Percentiles rank a stretch among this genome's conserved stretches.
Conservation (phyloP, 768 basidiomycete genomes). For the Mycena floridula region DNA sequence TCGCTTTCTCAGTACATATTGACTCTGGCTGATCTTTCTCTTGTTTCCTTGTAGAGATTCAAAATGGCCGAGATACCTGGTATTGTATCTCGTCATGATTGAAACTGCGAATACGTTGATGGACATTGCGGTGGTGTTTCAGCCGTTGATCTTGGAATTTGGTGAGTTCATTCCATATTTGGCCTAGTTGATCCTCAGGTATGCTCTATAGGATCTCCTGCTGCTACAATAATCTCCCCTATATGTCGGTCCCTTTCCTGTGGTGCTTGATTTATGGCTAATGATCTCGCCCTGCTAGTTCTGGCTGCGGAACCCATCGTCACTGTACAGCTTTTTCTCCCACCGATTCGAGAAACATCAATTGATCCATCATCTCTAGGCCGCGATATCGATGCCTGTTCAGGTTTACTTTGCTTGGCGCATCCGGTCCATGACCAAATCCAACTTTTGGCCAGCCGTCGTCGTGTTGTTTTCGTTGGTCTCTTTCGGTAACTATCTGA, state of each 20-base stretch:
- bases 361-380: conserved; percentile 19
- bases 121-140: conserved; percentile 14
- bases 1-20: not conserved
- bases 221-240: not conserved
- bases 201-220: not conserved
- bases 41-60: too few relatives aligned
- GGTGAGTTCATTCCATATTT: conserved; percentile 15
- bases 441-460: conserved; percentile 14
- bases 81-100: conserved; percentile 11
- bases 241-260: not conserved
- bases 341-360: not conserved
- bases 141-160: conserved; percentile 13
- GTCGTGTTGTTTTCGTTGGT: conserved; percentile 23
- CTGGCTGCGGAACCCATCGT: conserved; percentile 23
- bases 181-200: conserved; percentile 7
- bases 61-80: not conserved
- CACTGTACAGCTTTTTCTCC: conserved; percentile 16
- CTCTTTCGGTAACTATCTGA: conserved; percentile 22
- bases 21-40: too few relatives aligned
- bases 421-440: conserved; percentile 26
- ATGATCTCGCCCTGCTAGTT: not conserved
- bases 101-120: conserved; percentile 12
- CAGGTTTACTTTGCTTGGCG: conserved; percentile 37
- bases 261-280: not conserved
- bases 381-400: conserved; percentile 31